Evolutionary conservation across 768 basidiomycete genomes (phyloP), one percentile per base, ranked within the genome.

Genomic region (Amanita rubescens): DNA sequence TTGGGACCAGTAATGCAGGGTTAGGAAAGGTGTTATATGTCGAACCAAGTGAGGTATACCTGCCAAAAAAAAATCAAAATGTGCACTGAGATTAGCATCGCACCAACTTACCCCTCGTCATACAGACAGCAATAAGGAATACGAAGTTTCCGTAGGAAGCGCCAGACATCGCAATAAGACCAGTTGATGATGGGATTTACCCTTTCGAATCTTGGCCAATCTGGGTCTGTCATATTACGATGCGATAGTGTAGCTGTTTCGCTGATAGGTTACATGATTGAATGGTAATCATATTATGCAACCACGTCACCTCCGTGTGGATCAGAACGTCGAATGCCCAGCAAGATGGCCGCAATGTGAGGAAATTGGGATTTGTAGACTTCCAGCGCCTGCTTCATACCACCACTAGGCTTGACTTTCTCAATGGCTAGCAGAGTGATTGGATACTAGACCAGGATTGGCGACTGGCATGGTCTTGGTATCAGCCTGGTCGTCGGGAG

Each of bases 21-120:
- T 98, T 98, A 0, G 85, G 93, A 65, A 85, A 87, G 0, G 96
- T 98, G 70, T 98, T 96, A 69, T 82, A 90, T 7, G 88, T 93
- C 10, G 94, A 96, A 15, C 96, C 95, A 17, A 99, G 81, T 4
- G 95, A 97, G 2, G 96, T 99, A 68, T 95, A 99, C n/a, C 94
- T 95, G 58, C 27, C n/a, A 6, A 22, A 42, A 6, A 22, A 42
- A 35, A 27, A 19, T n/a, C 1, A 46, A 46, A 42, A 56, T 19
- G 44, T 43, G 35, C 44, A 15, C 19, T n/a, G 27, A n/a, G 25
- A 35, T 50, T 20, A 38, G 3, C 47, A 24, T 46, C 19, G 25
- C 20, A 30, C 22, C 45, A 60, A 67, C 84, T 52, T 54, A 94
- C 89, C 95, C 96, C 69, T 88, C 75, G 61, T 98, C 92, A 62